Percentiles rank a stretch among this genome's conserved stretches.
phyloP scores from a whole-genome alignment of 1,284 basidiomycete genomes.

The Boletus semigastroideus region DNA sequence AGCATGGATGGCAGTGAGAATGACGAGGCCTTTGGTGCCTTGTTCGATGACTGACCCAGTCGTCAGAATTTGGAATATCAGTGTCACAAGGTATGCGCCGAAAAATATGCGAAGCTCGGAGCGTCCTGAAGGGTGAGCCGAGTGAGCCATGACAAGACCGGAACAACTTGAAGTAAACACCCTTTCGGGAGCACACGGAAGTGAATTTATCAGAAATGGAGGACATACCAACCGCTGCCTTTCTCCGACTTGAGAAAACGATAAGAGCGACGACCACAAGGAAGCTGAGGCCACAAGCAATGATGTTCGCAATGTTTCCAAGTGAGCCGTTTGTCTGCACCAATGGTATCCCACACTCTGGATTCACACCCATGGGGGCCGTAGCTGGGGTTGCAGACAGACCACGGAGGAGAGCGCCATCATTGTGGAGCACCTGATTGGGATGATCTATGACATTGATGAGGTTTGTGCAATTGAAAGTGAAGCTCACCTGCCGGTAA shows the following conservation, averaged over 20 bases:
- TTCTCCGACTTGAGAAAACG: slow-evolving; percentile 42
- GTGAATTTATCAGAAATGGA: not conserved
- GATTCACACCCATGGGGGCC: slow-evolving; percentile 60
- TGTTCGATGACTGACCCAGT: slow-evolving; percentile 77
- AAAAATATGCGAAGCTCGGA: slow-evolving; percentile 69
- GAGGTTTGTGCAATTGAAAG: not conserved
- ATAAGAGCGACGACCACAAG: slow-evolving; percentile 52
- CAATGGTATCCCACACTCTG: slow-evolving; percentile 52
- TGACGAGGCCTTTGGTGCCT: slow-evolving; percentile 64
- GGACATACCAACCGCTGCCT: slow-evolving; percentile 43
- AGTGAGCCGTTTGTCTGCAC: slow-evolving; percentile 50
- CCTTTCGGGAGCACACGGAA: not conserved
- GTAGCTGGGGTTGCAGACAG: slow-evolving; percentile 40
- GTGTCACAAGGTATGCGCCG: slow-evolving; percentile 64
- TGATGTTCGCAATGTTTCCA: slow-evolving; percentile 74
- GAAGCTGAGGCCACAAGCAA: slow-evolving; percentile 62
- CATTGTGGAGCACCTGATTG: slow-evolving; percentile 36
- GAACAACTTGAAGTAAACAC: not conserved
- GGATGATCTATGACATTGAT: slow-evolving; percentile 9
- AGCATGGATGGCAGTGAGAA: slow-evolving; percentile 74
- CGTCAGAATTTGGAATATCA: slow-evolving; percentile 76
- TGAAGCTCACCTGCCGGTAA: slow-evolving; percentile 51
- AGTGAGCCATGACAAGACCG: slow-evolving; percentile 9
- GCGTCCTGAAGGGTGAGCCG: slow-evolving; percentile 46
- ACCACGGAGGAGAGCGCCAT: slow-evolving; percentile 36